Conservation (phyloP, 805 yeast species). For the Metschnikowia gruessii region DNA sequence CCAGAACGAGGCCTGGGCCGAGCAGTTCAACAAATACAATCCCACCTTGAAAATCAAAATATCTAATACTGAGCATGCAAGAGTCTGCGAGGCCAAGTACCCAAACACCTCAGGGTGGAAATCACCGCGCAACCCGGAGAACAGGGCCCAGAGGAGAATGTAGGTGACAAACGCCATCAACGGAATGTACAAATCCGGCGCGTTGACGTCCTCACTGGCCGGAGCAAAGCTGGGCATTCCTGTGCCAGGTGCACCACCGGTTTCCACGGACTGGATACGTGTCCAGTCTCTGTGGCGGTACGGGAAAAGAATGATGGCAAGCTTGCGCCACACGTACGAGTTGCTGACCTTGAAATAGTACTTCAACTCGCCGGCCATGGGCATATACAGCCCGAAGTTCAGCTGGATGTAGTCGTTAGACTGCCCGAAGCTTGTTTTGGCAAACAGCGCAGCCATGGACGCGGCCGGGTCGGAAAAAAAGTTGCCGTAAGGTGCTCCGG, state of each 20-base stretch:
- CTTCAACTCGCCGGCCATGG: constrained; percentile 56
- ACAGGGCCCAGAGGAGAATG: constrained; percentile 75
- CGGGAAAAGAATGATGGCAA: constrained; percentile 77
- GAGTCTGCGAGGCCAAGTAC: constrained; percentile 76
- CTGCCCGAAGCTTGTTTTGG: constrained; percentile 78
- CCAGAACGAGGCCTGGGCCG: constrained; percentile 58
- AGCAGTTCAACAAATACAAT: constrained; percentile 71
- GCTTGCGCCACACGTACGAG: constrained; percentile 73
- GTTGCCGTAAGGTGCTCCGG: constrained; percentile 25
- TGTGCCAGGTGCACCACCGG: constrained; percentile 15
- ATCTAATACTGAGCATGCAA: constrained; percentile 80
- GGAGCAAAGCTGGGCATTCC: constrained; percentile 51
- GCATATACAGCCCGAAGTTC: constrained; percentile 54
- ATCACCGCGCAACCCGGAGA: constrained; percentile 81
- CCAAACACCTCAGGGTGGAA: constrained; percentile 95
- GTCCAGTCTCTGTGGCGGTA: constrained; percentile 84
- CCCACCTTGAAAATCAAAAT: constrained; percentile 74
- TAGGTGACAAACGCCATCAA: constrained; percentile 90
- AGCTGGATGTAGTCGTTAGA: constrained; percentile 78
- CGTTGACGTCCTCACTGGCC: constrained; percentile 84
- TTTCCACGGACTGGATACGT: constrained; percentile 40
- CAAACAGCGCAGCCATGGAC: constrained; percentile 82
- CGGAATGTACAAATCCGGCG: constrained; percentile 96
- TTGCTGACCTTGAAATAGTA: constrained; percentile 92
- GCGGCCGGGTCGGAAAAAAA: constrained; percentile 77